phyloP scores from a whole-genome alignment of 164 flowering plant species.

The Aristolochia californica region DNA sequence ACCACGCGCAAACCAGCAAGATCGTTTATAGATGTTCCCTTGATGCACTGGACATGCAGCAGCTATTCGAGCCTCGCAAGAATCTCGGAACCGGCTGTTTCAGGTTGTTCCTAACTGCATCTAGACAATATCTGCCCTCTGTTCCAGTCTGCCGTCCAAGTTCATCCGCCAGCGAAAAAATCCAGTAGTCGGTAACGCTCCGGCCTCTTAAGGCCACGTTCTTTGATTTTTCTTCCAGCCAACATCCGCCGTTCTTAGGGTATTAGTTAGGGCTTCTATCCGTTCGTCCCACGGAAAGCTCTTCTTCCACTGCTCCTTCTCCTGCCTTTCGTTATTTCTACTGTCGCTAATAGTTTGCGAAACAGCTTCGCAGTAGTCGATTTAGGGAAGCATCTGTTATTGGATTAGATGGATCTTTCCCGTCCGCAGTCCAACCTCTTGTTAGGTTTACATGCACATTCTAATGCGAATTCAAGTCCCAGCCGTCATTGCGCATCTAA shows the following conservation, averaged over 20 bases:
- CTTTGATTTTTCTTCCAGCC: too few species aligned
- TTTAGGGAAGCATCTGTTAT: neutral
- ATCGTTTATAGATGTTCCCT: too few species aligned
- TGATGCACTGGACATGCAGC: neutral
- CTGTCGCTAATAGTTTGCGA: conserved; percentile 13
- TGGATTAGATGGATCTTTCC: conserved; percentile 31
- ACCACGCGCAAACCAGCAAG: neutral
- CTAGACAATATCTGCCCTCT: neutral
- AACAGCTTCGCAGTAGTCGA: neutral
- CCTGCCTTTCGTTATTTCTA: conserved; percentile 15
- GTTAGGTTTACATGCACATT: conserved; percentile 8
- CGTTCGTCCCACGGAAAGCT: conserved; percentile 15
- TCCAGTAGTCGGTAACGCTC: neutral
- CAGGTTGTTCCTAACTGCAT: neutral
- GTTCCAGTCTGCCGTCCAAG: neutral
- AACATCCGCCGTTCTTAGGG: too few species aligned
- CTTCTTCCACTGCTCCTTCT: conserved; percentile 8
- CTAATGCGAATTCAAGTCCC: neutral
- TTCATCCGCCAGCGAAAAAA: neutral
- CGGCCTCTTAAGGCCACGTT: too few species aligned
- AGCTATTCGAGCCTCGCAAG: neutral
- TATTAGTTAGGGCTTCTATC: neutral
- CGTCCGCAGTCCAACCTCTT: conserved; percentile 32
- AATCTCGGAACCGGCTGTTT: neutral
- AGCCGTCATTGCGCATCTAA: too few species aligned